Base-by-base conservation (phyloP, 805 yeast species). In the Kodamaea leandrae region DNA sequence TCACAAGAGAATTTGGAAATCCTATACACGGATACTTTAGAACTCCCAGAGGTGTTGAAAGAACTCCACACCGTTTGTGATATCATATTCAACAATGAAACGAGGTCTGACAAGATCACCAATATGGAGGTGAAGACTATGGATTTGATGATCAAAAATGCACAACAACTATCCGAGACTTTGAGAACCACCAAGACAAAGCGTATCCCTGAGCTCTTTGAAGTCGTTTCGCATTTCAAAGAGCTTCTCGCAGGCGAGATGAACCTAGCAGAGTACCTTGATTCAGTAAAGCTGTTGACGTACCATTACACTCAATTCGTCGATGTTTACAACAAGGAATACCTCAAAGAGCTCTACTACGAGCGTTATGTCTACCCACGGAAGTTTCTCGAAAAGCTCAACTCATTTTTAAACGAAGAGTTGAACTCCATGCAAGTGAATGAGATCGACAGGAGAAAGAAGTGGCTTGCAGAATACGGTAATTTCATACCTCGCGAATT, bases 11-110 rank as follows among this genome's bases (percentile, higher is more conserved):
- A 36, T 19, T 58, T 70, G 13, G 57, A 64, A 2, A 77, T 82
- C 2, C 62, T 84, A 2, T 60, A 61, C 14, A 68, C 68, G 34
- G 90, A 82, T 52, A 66, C 74, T 14, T 50, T 55, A 3, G 86
- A 85, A 45, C 66, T 85, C 3, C 76, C 78, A 1, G 72, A 68
- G 1, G 86, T 85, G 0, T 54, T 80, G 13, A 61, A 57, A 8
- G 74, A 74, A n/a, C 53, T 82, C 28, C 58, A 61, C 44, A 57
- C 65, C 8, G 58, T 68, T 17, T 57, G 59, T 42, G 70, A 64
- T 10, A 58, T 68, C 12, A 57, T 69, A 19, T 35, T 55, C 23
- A 60, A 64, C 38, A 69, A 69, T 44, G 67, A 63, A 45, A 44
- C 50, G 4, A 42, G 71, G 23, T 63, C 63, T 1, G 49, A 53